Evolutionary conservation across 345 rosid genomes (phyloP), one percentile per base, ranked within the genome.

Genomic region (Moringa oleifera): DNA sequence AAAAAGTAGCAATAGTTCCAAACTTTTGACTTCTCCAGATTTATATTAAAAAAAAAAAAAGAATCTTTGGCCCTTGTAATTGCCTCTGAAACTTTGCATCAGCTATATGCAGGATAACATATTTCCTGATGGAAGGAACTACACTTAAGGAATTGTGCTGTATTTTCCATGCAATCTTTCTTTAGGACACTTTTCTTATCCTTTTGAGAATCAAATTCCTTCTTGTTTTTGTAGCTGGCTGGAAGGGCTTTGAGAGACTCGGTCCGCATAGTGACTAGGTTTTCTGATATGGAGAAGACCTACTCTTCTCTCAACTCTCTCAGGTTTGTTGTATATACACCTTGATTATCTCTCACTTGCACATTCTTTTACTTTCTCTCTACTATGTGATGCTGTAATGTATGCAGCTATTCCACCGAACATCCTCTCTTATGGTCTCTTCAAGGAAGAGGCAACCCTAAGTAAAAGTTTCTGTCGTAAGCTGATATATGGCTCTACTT

Each of bases 221-320:
- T 21, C 61, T 64, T 61, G 46, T 19, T 59, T 73, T 33, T 71
- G 56, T 61, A 93, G 98, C 90, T 93, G 77, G 75, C 95, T 37
- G 97, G 88, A 60, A 83, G 73, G 72, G 97, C 94, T 71, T 72
- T 93, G 75, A 84, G 76, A 71, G 97, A 93, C 59, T 93, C 98
- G 0, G 84, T 93, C 8, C 88, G 84, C 68, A 90, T 93, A 37
- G 74, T 70, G 21, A 86, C 91, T 59, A 84, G 81, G 64, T 89
- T 83, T 71, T 78, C 96, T 36, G 97, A 93, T 11, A 81, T 93
- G 87, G 88, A 89, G 75, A 75, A 89, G 78, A 67, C 76, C 52
- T 93, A 76, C 81, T 62, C 86, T 55, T 73, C 86, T 36, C 77
- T 46, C 64, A 83, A 73, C 61, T 77, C 87, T 69, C 78, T 93